Evolutionary conservation across 805 yeast genomes (phyloP).

Genomic region (Metschnikowia gelsemii): DNA sequence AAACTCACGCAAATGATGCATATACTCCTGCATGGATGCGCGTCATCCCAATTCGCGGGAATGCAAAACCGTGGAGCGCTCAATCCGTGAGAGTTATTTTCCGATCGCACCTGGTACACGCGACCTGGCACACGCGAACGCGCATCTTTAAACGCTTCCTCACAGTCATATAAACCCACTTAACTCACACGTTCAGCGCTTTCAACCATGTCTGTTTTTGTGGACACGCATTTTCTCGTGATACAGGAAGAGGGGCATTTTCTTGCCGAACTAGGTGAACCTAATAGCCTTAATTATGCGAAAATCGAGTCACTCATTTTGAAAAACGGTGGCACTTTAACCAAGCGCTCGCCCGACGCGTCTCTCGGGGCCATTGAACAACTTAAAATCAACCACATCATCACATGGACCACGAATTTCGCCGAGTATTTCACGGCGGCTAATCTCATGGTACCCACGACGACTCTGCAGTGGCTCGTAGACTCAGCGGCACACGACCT

Average conservation of each 20-base stretch:
- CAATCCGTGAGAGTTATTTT: too few species aligned
- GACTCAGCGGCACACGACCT: slow-evolving; percentile 36
- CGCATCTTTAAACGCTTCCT: neutral
- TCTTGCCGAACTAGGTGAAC: neutral
- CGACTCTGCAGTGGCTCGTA: slow-evolving; percentile 59
- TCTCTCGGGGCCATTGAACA: slow-evolving; percentile 3
- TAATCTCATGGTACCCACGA: slow-evolving; percentile 61
- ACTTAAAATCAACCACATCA: slow-evolving; percentile 43
- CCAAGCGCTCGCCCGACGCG: neutral
- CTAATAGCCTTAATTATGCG: neutral
- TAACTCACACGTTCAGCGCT: too few species aligned
- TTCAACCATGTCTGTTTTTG: slow-evolving; percentile 7
- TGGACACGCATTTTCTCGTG: slow-evolving; percentile 12
- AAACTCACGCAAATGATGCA: too few species aligned
- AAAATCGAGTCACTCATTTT: slow-evolving; percentile 6
- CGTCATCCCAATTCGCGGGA: too few species aligned
- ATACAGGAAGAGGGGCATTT: neutral
- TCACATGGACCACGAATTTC: slow-evolving; percentile 53
- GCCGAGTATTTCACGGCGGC: slow-evolving; percentile 48
- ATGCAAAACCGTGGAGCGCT: too few species aligned
- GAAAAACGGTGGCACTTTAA: slow-evolving; percentile 13
- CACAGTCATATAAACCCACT: too few species aligned
- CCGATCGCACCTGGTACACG: neutral
- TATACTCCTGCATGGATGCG: too few species aligned
- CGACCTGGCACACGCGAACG: too few species aligned